A percentile compares a stretch with the other conserved stretches of the same genome.
Conservation (phyloP, 352 stramenopile species). For the Globisporangium lucens region DNA sequence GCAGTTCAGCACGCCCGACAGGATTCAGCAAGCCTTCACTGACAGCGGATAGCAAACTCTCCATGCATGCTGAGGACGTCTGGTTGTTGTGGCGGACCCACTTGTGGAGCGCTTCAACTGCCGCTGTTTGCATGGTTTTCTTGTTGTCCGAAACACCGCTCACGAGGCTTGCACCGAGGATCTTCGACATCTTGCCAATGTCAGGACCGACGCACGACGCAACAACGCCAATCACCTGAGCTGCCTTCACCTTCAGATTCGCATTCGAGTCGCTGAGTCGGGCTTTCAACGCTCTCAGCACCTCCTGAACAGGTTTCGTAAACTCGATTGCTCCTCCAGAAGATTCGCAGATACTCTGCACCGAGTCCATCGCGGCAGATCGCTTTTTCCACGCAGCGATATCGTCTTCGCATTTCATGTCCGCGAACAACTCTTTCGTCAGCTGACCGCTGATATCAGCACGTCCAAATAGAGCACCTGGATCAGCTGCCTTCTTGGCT, state of each 20-base stretch:
- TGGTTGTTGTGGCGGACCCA: conserved; percentile 80
- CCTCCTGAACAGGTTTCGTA: conserved; percentile 75
- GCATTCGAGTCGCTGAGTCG: conserved; percentile 83
- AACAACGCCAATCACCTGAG: conserved; percentile 77
- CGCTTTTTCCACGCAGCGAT: conserved; percentile 87
- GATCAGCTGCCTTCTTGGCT: conserved; percentile 32
- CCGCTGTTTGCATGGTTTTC: conserved; percentile 82
- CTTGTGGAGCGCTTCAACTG: conserved; percentile 75
- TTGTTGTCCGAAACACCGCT: conserved; percentile 84
- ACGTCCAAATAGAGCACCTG: conserved; percentile 64
- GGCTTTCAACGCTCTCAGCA: conserved; percentile 72
- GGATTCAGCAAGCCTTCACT: conserved; percentile 73
- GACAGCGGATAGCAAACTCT: conserved; percentile 65
- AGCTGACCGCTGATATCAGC: conserved; percentile 77
- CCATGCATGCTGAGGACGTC: conserved; percentile 60
- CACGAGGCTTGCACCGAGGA: conserved; percentile 65
- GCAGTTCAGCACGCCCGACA: conserved; percentile 73
- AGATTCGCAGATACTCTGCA: conserved; percentile 75
- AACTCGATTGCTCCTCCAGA: conserved; percentile 80
- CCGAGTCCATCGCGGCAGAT: conserved; percentile 71
- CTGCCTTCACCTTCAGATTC: conserved; percentile 85
- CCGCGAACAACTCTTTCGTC: conserved; percentile 82
- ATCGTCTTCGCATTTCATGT: conserved; percentile 85
- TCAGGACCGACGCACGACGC: conserved; percentile 75
- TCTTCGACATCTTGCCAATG: conserved; percentile 78